Evolutionary conservation across 495 filamentous ascomycete genomes (phyloP), one percentile per base, ranked within the genome.

Genomic region (Aspergillus steynii): DNA sequence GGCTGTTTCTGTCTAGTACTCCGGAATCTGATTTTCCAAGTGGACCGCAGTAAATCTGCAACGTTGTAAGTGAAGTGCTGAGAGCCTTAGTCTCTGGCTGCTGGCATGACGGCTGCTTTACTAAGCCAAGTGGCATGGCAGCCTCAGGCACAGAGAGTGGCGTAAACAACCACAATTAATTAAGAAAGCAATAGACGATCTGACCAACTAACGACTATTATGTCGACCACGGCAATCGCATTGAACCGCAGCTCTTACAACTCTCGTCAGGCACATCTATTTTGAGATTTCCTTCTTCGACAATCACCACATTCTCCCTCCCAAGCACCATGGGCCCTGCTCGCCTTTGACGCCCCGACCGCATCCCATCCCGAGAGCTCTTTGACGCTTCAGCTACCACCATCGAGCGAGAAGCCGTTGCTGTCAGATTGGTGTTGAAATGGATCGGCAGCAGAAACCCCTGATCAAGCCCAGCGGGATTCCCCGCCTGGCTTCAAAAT

Each of bases 401-500:
- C 46, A 53, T 46, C 26, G 42, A 42, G 29, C 25, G 53, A 28
- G 8, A 37, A 54, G 6, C 49, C 32, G 15, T 29, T 46, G 29
- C 60, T 47, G 28, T n/a, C 47, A 25, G 49, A 50, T 37, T 53
- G 25, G 55, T 61, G 28, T 45, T 60, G 68, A 56, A 25, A 79
- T 79, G 77, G 74, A 79, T 37, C 66, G 67, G 27, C 71, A 74
- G 61, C 63, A 67, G 8, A 75, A 65, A 60, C 63, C 67, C 26
- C 65, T 63, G 50, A 53, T 58, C 3, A 73, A 71, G 20, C 67
- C 73, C 5, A 77, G 74, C 57, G 73, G 77, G 32, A 78, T 79
- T 55, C 78, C 78, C 49, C 77, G 78, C 29, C 67, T 69, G 48
- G 64, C 69, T 28, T 81, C 78, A 7, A 69, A 76, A 71, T 59